Base-by-base conservation (phyloP, 2,329 filamentous ascomycete species). In the Fusarium dlaminii region DNA sequence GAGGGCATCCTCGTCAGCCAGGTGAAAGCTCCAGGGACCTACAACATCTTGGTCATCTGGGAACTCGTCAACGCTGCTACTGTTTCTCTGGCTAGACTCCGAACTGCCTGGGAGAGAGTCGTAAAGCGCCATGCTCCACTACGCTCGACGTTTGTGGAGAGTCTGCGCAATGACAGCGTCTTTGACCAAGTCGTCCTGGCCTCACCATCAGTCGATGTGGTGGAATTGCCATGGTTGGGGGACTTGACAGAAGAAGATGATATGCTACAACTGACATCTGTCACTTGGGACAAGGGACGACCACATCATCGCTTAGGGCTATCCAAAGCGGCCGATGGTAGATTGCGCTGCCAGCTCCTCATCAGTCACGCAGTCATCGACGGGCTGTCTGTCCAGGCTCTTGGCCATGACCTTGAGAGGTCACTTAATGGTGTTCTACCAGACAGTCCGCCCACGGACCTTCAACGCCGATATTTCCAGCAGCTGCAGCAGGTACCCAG, bases 1-100 rank as follows among this genome's bases (percentile, higher is more conserved):
- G 63, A 70, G 30, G 68, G 68, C 18, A 60, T 70, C 22, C 43
- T 70, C 4, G 55, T 68, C 55, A 62, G 52, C 42, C 68, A 70
- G 40, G 48, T 58, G 20, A 70, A 68, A 40, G 30, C 57, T 22
- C 27, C 48, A 7, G 57, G 49, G 9, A 70, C 36, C 30, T 70
- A 70, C 49, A 54, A 62, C 57, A 55, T 55, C 40, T 48, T 46
- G 29, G 48, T 66, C 10, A 15, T 52, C 37, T 65, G 62, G 42
- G 48, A 66, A 30, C 29, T 66, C 15, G 51, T 42, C 1, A 48
- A 36, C 42, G 20, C 29, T 15, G 56, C 57, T 24, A 45, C 29
- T 48, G 22, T 58, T 36, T 46, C 63, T 15, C 6, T 59, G 43
- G 22, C 30, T 42, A 62, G 57, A 22, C 63, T 66, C 10, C 57